Evolutionary conservation across 2,329 filamentous ascomycete genomes (phyloP).

Genomic region (Arachnomyces sp.): DNA sequence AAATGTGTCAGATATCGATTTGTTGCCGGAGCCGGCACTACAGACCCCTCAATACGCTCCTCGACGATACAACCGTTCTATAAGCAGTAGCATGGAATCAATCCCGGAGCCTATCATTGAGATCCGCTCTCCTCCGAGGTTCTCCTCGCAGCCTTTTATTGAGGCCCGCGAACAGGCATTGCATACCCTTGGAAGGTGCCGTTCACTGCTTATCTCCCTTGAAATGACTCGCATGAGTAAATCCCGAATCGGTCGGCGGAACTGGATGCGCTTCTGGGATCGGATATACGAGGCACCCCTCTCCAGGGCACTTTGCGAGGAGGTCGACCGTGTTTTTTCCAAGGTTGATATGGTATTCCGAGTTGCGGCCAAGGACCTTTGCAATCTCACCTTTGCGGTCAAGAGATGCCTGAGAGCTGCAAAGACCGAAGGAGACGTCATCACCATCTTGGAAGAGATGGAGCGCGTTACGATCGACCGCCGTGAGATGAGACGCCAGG

Average conservation of each 20-base stretch:
- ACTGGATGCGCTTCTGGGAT: conserved; percentile 24
- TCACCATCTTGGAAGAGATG: conserved; percentile 18
- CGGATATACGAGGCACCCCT: conserved; percentile 18
- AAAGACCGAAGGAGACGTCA: conserved; percentile 16
- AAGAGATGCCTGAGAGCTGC: conserved; percentile 14
- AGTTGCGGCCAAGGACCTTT: conserved; percentile 18
- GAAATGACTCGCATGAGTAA: conserved; percentile 24
- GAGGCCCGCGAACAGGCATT: conserved; percentile 17
- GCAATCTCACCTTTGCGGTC: conserved; percentile 16
- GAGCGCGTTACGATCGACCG: conserved; percentile 17
- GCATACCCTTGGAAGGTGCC: conserved; percentile 19
- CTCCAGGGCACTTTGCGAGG: conserved; percentile 6
- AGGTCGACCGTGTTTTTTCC: conserved; percentile 11
- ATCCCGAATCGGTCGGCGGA: conserved; percentile 19
- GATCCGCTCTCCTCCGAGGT: not conserved
- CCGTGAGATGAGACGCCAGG: conserved; percentile 16
- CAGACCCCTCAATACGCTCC: too few relatives aligned
- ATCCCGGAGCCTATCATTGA: too few relatives aligned
- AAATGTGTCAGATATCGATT: too few relatives aligned
- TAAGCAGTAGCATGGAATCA: too few relatives aligned
- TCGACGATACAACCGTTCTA: too few relatives aligned
- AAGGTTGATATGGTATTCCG: conserved; percentile 22
- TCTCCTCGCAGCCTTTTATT: conserved; percentile 8
- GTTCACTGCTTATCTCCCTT: conserved; percentile 19
- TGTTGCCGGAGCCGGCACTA: too few relatives aligned